Conservation (phyloP, 75 land plant genomes). For the Isoetes taiwanensis region DNA sequence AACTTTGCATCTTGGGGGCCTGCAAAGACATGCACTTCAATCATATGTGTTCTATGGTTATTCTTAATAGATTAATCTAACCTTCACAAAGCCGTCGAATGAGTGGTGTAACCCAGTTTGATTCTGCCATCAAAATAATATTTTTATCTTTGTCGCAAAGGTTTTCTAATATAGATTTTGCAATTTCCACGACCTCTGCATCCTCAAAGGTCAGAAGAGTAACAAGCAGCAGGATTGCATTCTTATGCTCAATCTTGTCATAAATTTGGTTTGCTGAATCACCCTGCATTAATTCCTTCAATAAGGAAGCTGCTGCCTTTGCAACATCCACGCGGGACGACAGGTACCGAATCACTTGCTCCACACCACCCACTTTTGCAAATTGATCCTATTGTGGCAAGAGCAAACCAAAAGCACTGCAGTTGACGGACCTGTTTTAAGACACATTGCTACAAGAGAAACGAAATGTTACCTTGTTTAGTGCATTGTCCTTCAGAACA, state of each 20-base stretch:
- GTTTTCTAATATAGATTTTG: constrained; percentile 24
- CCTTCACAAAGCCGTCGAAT: constrained; percentile 42
- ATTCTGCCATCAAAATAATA: constrained; percentile 58
- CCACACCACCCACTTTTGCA: constrained; percentile 23
- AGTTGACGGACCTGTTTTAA: too few species aligned
- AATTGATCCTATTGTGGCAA: constrained; percentile 20
- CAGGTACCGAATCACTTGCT: constrained; percentile 33
- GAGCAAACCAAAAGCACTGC: too few species aligned
- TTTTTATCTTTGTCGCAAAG: constrained; percentile 37
- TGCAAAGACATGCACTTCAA: constrained; percentile 12
- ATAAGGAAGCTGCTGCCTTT: constrained; percentile 49
- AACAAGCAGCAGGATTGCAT: constrained; percentile 42
- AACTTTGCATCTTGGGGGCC: constrained; percentile 50
- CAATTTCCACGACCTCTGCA: constrained; percentile 25
- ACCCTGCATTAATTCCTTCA: constrained; percentile 31
- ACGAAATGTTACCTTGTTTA: constrained; percentile 23
- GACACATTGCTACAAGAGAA: too few species aligned
- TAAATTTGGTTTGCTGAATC: constrained; percentile 16
- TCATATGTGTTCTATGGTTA: too few species aligned
- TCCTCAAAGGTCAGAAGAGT: constrained; percentile 29
- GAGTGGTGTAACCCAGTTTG: constrained; percentile 44
- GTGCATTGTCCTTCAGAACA: constrained; percentile 21
- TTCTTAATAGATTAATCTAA: constrained; percentile 4
- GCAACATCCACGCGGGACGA: constrained; percentile 31
- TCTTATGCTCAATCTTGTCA: constrained; percentile 41